Evolutionary conservation across 1,139 yeast species (phyloP).

Genomic region (Yamadazyma friedrichii): DNA sequence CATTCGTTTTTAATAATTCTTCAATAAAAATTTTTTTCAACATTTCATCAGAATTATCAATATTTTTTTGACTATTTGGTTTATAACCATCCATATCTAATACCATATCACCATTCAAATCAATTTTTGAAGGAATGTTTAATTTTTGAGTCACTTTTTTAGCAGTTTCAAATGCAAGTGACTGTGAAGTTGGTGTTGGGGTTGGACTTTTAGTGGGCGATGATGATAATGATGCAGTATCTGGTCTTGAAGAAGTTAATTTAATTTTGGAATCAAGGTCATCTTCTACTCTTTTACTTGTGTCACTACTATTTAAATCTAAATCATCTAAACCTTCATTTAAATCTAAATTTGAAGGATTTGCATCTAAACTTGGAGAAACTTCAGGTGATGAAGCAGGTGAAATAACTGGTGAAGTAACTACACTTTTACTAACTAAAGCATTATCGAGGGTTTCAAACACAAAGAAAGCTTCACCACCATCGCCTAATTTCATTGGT

Average conservation of each 20-base stretch:
- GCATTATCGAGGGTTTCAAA: constrained; percentile 72
- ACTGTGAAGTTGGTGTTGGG: constrained; percentile 24
- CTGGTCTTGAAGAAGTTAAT: constrained; percentile 22
- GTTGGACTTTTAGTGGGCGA: constrained; percentile 13
- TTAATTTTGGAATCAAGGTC: constrained; percentile 30
- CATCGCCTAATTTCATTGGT: constrained; percentile 96
- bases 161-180: constrained; percentile 60
- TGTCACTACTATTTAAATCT: constrained; percentile 24
- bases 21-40: constrained; percentile 72
- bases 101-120: constrained; percentile 86
- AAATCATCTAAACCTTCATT: constrained; percentile 28
- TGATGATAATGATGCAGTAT: constrained; percentile 15
- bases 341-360: constrained; percentile 15
- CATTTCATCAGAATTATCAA: constrained; percentile 65
- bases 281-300: constrained; percentile 4
- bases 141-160: constrained; percentile 67
- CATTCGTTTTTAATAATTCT: constrained; percentile 30
- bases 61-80: constrained; percentile 71
- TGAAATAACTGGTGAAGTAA: constrained; percentile 90
- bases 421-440: constrained; percentile 67
- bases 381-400: constrained; percentile 70
- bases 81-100: constrained; percentile 97
- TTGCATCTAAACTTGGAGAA: constrained; percentile 27
- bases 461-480: constrained; percentile 97
- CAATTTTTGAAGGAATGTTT: constrained; percentile 86